Percentiles rank a stretch among this genome's conserved stretches.
These are phyloP conservation scores for Alternaria panax DNA, from an alignment of 2,329 filamentous ascomycete genomes.

Conservation along the genomic window DNA sequence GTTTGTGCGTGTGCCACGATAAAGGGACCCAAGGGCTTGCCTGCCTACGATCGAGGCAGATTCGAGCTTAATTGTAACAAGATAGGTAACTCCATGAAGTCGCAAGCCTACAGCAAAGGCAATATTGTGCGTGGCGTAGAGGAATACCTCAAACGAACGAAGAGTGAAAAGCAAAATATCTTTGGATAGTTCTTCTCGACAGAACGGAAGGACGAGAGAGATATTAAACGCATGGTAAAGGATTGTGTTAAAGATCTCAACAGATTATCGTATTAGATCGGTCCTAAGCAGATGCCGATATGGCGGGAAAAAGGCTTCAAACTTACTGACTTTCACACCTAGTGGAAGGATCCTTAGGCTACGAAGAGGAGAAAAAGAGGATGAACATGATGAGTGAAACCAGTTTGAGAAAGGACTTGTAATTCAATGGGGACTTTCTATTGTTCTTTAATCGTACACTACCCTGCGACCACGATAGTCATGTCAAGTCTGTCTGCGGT, in stretches of 20 bases:
- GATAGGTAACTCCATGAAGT: neutral
- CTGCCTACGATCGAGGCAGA: neutral
- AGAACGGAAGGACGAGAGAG: neutral
- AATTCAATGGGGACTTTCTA: neutral
- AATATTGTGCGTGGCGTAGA: neutral
- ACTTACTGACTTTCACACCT: slow-evolving; percentile 10
- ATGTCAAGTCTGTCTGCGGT: neutral
- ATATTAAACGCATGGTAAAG: neutral
- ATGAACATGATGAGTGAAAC: too few species aligned
- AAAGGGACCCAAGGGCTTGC: neutral
- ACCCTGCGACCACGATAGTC: neutral
- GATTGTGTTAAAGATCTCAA: slow-evolving; percentile 16
- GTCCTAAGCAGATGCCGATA: slow-evolving; percentile 13
- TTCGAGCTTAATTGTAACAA: neutral
- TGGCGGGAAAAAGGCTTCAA: slow-evolving; percentile 22
- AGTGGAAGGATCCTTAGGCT: slow-evolving; percentile 16
- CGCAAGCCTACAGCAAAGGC: neutral
- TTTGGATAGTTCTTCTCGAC: neutral
- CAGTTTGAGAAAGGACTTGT: neutral
- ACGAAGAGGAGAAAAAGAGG: neutral
- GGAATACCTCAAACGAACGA: neutral
- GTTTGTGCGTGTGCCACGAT: neutral
- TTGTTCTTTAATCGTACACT: neutral
- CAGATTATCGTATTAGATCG: slow-evolving; percentile 19
- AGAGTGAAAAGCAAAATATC: neutral